Evolutionary conservation across 2,329 filamentous ascomycete genomes (phyloP), one percentile per base, ranked within the genome.

Genomic region (Raffaelea albimanens): DNA sequence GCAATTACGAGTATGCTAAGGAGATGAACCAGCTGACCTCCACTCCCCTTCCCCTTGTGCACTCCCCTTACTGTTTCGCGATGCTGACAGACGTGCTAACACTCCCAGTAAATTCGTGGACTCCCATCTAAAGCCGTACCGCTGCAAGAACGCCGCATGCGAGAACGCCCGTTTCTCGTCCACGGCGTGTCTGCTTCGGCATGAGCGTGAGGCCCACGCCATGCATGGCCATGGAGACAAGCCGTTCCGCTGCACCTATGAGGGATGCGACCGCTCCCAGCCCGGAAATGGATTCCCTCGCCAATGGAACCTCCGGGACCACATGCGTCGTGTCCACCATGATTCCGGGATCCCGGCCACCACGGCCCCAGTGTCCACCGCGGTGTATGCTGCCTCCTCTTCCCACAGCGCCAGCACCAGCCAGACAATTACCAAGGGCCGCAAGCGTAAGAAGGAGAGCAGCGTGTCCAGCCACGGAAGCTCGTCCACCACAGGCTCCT

Each of bases 201-300:
- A 97, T 61, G 91, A 96, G 72, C 84, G 91, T 51, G 91, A 97
- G 70, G 90, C 90, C 44, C 91, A 97, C 63, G 90, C 88, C 57
- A 86, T 96, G 76, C 91, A 96, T 62, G 90, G 90, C 54, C 90
- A 96, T 58, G 90, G 90, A 52, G 85, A 91, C 59, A 91, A 94
- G 67, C 90, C 91, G 14, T 90, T 91, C 63, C 78, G 93, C 45
- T 97, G 91, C 77, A 80, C 82, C 50, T 93, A 91, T 65, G 75
- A 84, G 23, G 88, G 87, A 52, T 97, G 91, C 60, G 89, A 96
- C 61, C 84, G 91, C 54, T 82, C 87, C 49, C 72, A 84, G 31
- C 72, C 78, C 21, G 89, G 88, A 58, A 88, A 91, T 63, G 91
- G 91, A 57, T 97, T 97, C 61, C 91, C 90, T 34, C 83, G 91